Conservation (phyloP, 2,329 filamentous ascomycete genomes). For the Diaporthe sp. region DNA sequence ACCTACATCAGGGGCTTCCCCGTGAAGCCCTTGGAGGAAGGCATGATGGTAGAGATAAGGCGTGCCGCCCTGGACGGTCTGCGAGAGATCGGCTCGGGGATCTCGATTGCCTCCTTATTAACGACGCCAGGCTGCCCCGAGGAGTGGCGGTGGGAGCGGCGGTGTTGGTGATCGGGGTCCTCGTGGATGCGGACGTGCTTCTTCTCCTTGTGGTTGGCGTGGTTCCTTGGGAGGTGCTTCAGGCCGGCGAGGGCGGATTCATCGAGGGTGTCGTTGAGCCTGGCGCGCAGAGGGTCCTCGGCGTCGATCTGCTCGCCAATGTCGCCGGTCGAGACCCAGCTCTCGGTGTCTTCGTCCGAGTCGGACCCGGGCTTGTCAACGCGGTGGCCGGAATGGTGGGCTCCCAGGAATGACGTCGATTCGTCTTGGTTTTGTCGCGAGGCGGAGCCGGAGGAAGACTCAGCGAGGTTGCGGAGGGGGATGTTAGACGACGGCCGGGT, state of each 20-base stretch:
- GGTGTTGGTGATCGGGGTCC: constrained; percentile 40
- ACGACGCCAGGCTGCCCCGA: constrained; percentile 57
- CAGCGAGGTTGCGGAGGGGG: constrained; percentile 81
- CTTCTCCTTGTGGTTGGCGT: constrained; percentile 53
- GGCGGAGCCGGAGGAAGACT: constrained; percentile 44
- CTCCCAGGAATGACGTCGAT: constrained; percentile 60
- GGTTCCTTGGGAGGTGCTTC: constrained; percentile 58
- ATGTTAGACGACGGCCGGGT: constrained; percentile 83
- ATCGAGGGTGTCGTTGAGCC: constrained; percentile 75
- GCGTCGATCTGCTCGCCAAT: constrained; percentile 91
- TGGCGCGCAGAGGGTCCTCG: constrained; percentile 83
- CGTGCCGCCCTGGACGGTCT: constrained; percentile 76
- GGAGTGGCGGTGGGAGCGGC: constrained; percentile 42
- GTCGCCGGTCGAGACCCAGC: constrained; percentile 96
- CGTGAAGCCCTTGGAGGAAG: constrained; percentile 88
- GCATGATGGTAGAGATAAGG: constrained; percentile 87
- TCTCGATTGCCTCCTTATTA: constrained; percentile 83
- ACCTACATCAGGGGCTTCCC: constrained; percentile 92
- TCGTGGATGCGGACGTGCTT: constrained; percentile 79
- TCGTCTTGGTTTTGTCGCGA: constrained; percentile 55
- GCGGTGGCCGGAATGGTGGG: constrained; percentile 60
- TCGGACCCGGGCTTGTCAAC: constrained; percentile 67
- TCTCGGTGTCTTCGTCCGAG: constrained; percentile 67
- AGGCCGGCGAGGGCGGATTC: constrained; percentile 68
- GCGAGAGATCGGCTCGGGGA: constrained; percentile 76